These are phyloP conservation scores for Ascochyta pisi DNA, from an alignment of 2,329 filamentous ascomycete genomes.

Conservation along the genomic window DNA sequence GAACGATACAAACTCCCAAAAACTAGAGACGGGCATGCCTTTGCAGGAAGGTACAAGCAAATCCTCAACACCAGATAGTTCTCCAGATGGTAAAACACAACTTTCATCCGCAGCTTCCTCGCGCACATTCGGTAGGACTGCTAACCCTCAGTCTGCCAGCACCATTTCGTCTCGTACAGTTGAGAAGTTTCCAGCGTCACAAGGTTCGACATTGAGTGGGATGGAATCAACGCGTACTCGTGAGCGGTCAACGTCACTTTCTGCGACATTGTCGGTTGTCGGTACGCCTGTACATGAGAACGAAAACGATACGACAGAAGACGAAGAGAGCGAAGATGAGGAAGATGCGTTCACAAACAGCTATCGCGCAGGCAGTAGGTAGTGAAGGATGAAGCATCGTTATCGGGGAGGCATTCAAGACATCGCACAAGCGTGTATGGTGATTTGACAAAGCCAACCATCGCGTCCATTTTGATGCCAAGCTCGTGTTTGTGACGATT, in stretches of 20 bases:
- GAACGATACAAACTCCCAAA: background rate
- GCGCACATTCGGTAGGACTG: background rate
- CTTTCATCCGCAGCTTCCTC: background rate
- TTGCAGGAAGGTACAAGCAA: too few species aligned
- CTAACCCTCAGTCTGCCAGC: background rate
- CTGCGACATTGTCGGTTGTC: background rate
- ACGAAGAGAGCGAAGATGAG: background rate
- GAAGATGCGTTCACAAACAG: background rate
- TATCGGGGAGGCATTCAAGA: background rate
- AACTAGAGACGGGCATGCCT: background rate
- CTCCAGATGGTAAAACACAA: background rate
- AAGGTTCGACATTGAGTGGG: background rate
- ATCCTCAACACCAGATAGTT: background rate
- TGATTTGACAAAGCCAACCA: too few species aligned
- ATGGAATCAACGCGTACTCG: background rate
- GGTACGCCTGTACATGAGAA: background rate
- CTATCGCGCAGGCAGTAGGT: background rate
- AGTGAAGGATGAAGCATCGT: background rate
- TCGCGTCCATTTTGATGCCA: background rate
- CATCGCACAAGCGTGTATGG: too few species aligned
- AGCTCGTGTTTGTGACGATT: background rate
- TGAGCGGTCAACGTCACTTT: background rate
- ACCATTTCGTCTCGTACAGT: background rate
- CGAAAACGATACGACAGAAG: background rate
- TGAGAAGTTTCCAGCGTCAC: background rate